Conservation (phyloP, 148 eudicot species). For the Chenopodium berlandieri region DNA sequence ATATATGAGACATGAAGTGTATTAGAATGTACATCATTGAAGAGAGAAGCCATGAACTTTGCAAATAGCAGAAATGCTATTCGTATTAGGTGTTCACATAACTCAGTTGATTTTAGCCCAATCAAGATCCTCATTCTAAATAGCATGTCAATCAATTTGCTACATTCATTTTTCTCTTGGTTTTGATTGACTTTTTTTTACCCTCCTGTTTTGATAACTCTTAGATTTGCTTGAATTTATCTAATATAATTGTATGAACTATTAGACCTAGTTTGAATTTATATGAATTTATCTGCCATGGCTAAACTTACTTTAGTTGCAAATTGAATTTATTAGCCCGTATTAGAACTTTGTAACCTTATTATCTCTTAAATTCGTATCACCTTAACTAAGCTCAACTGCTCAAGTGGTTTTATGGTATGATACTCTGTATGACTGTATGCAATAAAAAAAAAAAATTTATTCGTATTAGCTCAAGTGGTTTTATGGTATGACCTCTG, state of each 20-base stretch:
- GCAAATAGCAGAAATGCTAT: slow-evolving; percentile 1
- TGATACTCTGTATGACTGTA: neutral
- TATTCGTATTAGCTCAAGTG: neutral
- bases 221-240: neutral
- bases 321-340: neutral
- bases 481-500: neutral
- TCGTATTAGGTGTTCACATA: neutral
- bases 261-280: neutral
- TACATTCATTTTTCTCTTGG: neutral
- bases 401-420: neutral
- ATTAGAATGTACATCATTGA: neutral
- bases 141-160: neutral
- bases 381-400: neutral
- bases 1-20: no score
- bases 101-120: neutral
- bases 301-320: neutral
- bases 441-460: neutral
- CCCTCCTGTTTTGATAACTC: neutral
- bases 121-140: neutral
- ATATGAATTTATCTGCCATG: neutral
- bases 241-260: neutral
- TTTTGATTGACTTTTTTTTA: neutral
- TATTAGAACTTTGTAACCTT: neutral
- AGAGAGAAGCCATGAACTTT: neutral
- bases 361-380: neutral